Conservation (phyloP, 441 rosid genomes). For the Manihot esculenta region DNA sequence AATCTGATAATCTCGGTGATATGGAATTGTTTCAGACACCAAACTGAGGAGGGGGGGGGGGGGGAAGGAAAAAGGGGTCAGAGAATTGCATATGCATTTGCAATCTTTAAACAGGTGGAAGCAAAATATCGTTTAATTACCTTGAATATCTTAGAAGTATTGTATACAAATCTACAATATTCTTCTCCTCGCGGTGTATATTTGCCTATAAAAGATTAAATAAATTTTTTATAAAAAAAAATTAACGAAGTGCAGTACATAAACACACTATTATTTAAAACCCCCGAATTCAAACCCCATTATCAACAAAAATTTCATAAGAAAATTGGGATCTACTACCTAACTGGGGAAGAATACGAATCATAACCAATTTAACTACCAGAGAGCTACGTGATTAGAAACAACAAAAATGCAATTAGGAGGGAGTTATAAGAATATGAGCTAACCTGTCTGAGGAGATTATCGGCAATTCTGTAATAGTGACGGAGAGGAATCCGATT, state of each 20-base stretch:
- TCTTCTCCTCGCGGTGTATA: slow-evolving; percentile 80
- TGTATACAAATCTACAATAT: slow-evolving; percentile 84
- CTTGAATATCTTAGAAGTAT: slow-evolving; percentile 92
- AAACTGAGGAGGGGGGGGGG: slow-evolving; percentile 14
- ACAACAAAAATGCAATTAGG: background rate
- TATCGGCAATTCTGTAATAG: slow-evolving; percentile 87
- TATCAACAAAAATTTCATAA: background rate
- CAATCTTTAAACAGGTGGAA: background rate
- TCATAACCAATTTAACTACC: background rate
- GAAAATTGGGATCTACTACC: background rate
- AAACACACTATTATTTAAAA: background rate
- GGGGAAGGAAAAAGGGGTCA: slow-evolving; percentile 7
- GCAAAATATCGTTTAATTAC: slow-evolving; percentile 29
- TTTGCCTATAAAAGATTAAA: slow-evolving; percentile 46
- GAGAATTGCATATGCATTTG: slow-evolving; percentile 15
- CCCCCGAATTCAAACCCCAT: background rate
- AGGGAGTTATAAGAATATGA: background rate
- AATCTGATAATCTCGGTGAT: slow-evolving; percentile 73
- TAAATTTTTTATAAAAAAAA: slow-evolving; percentile 3
- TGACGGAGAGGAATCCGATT: slow-evolving; percentile 73
- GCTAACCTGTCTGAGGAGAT: slow-evolving; percentile 78
- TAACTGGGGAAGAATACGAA: background rate
- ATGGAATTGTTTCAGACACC: slow-evolving; percentile 85
- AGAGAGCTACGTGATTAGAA: background rate
- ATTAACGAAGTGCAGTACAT: background rate